Base-by-base conservation (phyloP, 106 monocot genomes). In the Iris macrosiphon region DNA sequence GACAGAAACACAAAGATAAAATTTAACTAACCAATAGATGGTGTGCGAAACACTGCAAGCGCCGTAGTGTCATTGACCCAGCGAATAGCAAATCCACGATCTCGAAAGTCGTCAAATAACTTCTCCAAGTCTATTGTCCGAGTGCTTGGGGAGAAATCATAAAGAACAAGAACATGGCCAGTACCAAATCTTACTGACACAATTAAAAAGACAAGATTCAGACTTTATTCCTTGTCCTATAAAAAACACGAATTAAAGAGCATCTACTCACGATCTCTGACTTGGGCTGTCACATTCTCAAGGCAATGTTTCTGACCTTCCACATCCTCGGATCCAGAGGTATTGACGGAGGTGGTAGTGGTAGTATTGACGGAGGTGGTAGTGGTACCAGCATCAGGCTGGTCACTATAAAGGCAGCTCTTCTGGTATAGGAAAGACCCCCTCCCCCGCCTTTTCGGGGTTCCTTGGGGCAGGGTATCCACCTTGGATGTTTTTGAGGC, bases 11-110 rank as follows among this genome's bases (percentile, higher is more conserved):
- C 15, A 9, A 57, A 3, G 3, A 34, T 11, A 38, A 19, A 31
- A 7, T 26, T 30, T 40, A 65, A 68, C 70, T 64, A 57, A 96
- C 95, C 85, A 48, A 70, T 19, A 39, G 74, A 35, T 24, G 95
- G 89, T 46, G 78, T 85, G 19, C 69, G 72, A 45, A 96, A 96
- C 18, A 89, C 89, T 14, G 85, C 95, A 59, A 96, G 76, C 24
- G 95, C 89, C 61, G 52, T 66, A 19, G 85, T 96, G 40, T 96
- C 85, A 68, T 82, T 71, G 18, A 96, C 70, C 89, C 95, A 89
- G 12, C 95, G 78, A 64, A 95, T 82, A 24, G 79, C 76, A 52
- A 95, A 52, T 16, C 65, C 78, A 52, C 49, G 47, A 39, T 77
- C 82, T 24, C 43, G 49, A 24, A 60, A 89, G 13, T 32, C 61